A percentile compares a stretch with the other conserved stretches of the same genome.
These are phyloP conservation scores for Beauveria bassiana DNA, from an alignment of 2,329 filamentous ascomycete genomes.

Conservation along the genomic window DNA sequence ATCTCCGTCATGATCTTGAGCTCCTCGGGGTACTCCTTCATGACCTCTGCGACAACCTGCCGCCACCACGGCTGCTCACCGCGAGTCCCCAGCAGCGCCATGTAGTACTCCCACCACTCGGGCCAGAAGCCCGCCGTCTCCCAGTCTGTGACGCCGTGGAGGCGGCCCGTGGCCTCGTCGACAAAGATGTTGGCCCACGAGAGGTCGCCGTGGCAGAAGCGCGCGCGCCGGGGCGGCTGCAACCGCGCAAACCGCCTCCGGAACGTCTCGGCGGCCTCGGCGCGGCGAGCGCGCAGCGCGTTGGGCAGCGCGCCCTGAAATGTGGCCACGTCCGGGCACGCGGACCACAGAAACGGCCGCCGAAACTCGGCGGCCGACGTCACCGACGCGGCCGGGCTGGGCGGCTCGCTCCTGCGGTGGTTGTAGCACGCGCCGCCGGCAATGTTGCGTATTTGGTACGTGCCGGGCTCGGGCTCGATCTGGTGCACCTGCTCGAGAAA, in stretches of 20 bases:
- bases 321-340: conserved; percentile 12
- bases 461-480: conserved; percentile 4
- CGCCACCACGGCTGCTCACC: conserved; percentile 13
- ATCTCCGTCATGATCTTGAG: neutral
- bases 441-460: neutral
- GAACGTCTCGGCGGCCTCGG: conserved; percentile 12
- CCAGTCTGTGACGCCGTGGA: conserved; percentile 53
- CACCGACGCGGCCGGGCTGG: conserved; percentile 11
- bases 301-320: conserved; percentile 15
- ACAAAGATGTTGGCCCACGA: conserved; percentile 26
- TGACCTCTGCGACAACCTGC: neutral
- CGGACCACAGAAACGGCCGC: conserved; percentile 10
- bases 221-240: neutral
- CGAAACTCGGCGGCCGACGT: conserved; percentile 1
- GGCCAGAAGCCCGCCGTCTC: conserved; percentile 22
- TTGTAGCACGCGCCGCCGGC: neutral
- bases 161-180: conserved; percentile 27
- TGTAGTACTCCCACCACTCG: conserved; percentile 18
- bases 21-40: conserved; percentile 9
- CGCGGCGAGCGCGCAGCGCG: conserved; percentile 11
- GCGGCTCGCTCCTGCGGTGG: conserved; percentile 9
- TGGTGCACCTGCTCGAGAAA: conserved; percentile 11
- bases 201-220: conserved; percentile 26
- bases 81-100: conserved; percentile 15
- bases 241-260: conserved; percentile 4